Evolutionary conservation across 1,284 basidiomycete genomes (phyloP), one percentile per base, ranked within the genome.

Genomic region (Papiliotrema fonsecae): DNA sequence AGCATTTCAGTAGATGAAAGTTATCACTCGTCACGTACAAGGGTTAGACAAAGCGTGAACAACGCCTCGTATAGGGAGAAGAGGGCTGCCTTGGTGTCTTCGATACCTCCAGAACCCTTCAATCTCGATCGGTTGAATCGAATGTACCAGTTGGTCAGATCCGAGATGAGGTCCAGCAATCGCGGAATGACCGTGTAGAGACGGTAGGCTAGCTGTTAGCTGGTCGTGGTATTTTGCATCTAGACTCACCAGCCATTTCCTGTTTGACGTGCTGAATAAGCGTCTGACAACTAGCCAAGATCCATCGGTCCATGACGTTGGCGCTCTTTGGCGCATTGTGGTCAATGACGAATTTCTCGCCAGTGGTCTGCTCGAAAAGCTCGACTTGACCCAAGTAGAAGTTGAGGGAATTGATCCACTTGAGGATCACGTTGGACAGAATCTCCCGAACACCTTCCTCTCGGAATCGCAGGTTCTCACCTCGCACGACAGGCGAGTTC

Each of bases 91-190:
- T 85, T 69, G 9, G 93, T 94, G 67, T 98, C 94, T 62, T 92
- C 86, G 51, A 81, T 78, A 5, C 94, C 89, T 64, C 90, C 87
- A 72, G 96, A 89, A 41, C 96, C 96, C 79, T 99, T 99, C 52
- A 99, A 77, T 26, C 96, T 82, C 58, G 86, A 85, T 50, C 96
- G 85, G 76, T 98, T 99, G 80, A 98, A 98, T 47, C 96, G 91
- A 65, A 98, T 98, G 76, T 99, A 98, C 93, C 94, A 97, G 73
- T 99, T 99, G 41, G 96, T 99, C 52, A 98, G 79, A 74, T 98
- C 96, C 61, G 96, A 90, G 40, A 99, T 82, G 54, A 98, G 83
- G 57, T 89, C 87, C 50, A 97, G 79, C 47, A 98, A 77, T 26
- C 89, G 82, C n/a, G 92, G 91, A 53, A 97, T 90, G 75, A 98